Evolutionary conservation across 1,284 basidiomycete species (phyloP), one percentile per base, ranked within the genome.

Genomic region (Golubevia sp.): DNA sequence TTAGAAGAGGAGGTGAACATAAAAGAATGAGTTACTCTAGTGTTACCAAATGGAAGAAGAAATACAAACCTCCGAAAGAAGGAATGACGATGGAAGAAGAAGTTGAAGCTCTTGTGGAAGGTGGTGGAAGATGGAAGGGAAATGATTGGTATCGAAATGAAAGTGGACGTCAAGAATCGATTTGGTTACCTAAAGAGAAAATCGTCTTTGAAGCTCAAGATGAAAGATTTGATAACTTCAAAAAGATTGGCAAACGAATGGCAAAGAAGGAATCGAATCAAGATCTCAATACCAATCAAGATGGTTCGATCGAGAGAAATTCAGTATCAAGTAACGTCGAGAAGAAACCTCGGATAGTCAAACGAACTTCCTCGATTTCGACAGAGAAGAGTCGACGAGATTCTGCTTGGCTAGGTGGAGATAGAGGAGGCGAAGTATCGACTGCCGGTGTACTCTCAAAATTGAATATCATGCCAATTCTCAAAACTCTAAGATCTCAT

Each of bases 51-150:
- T 98, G 96, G 85, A 90, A 92, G 53, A 86, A 87, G 34, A 87
- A 89, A n/a, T 98, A 97, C 83, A 85, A 86, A 0, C 89, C 90
- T 1, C 92, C 93, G 0, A 73, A 90, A 1, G 85, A 88, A 26
- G 89, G 90, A 61, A 86, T 97, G 69, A 89, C 88, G 1, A 86
- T 89, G 13, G 85, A 86, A 49, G 89, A 97, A 76, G 90, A 91
- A 77, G 88, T 97, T 8, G 96, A 98, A 84, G 94, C 94, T 11
- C 87, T 99, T 8, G 90, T 98, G 20, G 96, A 99, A 84, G 96
- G 95, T 6, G 85, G 85, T 24, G 85, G 85, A 7, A 70, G 85
- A 48, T 86, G 85, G 83, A 69, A 63, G 5, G 91, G 90, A 55
- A 88, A 90, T 53, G 71, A 55, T 61, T 64, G 63, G 62, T 59